Conservation (phyloP, 352 stramenopile species). For the Phytophthora pini region DNA sequence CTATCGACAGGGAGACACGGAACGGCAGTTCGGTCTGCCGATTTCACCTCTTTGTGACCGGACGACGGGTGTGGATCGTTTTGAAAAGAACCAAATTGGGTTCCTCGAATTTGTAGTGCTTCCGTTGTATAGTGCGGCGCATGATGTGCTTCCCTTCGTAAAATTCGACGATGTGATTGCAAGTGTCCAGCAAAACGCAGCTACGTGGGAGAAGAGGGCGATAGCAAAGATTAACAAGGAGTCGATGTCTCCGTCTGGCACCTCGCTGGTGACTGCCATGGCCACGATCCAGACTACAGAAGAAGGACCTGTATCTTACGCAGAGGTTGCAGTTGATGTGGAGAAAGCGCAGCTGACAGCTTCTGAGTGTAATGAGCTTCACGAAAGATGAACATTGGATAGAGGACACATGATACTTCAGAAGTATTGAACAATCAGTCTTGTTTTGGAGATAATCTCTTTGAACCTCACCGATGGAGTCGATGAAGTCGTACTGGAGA, state of each 20-base stretch:
- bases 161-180: conserved; percentile 58
- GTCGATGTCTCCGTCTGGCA: no score
- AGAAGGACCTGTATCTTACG: no score
- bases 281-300: not conserved
- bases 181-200: conserved; percentile 54
- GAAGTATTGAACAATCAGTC: no score
- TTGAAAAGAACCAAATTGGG: conserved; percentile 75
- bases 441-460: no score
- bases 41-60: conserved; percentile 77
- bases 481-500: no score
- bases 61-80: conserved; percentile 41
- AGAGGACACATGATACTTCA: no score
- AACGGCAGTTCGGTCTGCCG: conserved; percentile 58
- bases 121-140: conserved; percentile 60
- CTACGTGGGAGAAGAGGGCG: conserved; percentile 42
- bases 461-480: no score
- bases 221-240: conserved; percentile 1
- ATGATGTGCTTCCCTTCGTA: conserved; percentile 53
- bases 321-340: no score
- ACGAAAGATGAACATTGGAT: no score
- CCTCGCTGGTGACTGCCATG: no score
- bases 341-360: no score
- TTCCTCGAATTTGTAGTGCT: conserved; percentile 82
- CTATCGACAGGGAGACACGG: conserved; percentile 67
- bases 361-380: no score